Base-by-base conservation (phyloP, 257 asterid genomes). In the Marsdenia floribunda region DNA sequence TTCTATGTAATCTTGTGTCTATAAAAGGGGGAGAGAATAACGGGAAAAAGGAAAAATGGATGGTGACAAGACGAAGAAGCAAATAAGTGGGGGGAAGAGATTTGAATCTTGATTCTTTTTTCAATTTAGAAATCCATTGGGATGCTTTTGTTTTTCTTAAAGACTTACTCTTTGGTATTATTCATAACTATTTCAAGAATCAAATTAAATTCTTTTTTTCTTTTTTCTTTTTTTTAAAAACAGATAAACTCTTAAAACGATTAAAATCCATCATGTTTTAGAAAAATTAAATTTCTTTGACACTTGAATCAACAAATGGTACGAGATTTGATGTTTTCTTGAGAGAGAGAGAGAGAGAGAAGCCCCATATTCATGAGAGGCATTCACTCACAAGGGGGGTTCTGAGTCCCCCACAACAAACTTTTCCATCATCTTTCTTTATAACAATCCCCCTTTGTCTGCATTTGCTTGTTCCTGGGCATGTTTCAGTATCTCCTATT, bases 381-480 rank as follows among this genome's bases (percentile, higher is more conserved):
- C 33, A 29, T 8, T 19, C 53, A 58, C 19, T 76, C 57, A 49
- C 55, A 60, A 33, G 75, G 24, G 18, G 67, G 22, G 58, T 14
- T 52, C 42, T 37, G 53, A 16, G 77, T 77, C 77, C 76, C 76
- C 55, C 66, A 72, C 26, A 68, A 22, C 10, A 63, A 29, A 29
- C n/a, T 35, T 16, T 26, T 38, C 54, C 58, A 42, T 33, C 75
- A 73, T 15, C 77, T 26, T 33, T 15, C 77, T 26, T 33, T 59
- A 14, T 58, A 13, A 69, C 61, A 29, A 44, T 50, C 26, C 21
- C 59, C 21, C 59, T 53, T 77, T 71, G 80, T 61, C 76, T 63
- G 58, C 72, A 71, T 77, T 63, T 71, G 58, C 80, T 76, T 76
- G 80, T 76, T 76, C 19, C 55, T 76, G 52, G 52, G 35, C 65